Evolutionary conservation across 345 rosid species (phyloP), one percentile per base, ranked within the genome.

Genomic region (Acer saccharum): DNA sequence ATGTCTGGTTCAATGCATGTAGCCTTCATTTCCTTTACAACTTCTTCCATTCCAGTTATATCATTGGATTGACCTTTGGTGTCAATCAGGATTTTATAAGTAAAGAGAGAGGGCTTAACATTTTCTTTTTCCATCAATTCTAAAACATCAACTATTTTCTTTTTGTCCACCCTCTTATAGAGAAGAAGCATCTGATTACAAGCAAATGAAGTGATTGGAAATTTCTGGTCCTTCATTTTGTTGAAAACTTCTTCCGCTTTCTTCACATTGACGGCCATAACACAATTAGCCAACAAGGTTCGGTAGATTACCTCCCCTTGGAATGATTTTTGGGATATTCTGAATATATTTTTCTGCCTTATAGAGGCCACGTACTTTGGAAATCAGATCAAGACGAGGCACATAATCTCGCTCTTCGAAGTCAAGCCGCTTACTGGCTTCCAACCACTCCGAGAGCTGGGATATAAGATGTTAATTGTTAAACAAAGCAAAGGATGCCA

Each of bases 161-260:
- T 93, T 83, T 81, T 93, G 88, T 97, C 97, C 63, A 82, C 57
- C 72, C 92, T 88, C 87, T 89, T 91, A 82, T 96, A 92, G 41
- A 96, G 94, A n/a, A 94, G 89, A 46, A 97, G 93, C 84, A 97
- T 84, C 93, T 94, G 99, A 82, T 97, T 89, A 77, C 98, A 97
- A 72, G 97, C 80, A 81, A 97, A 97, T 69, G 84, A 18, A 20
- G 98, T 79, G 10, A 88, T 50, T 68, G 97, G 89, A 78, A 93
- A 89, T 10, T 83, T 90, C 69, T 85, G 83, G 85, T 89, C 97
- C 86, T 86, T 92, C 94, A 94, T 97, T 86, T 79, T 89, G 87
- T 91, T 90, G 89, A 97, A 97, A 58, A 89, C 81, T 72, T 80
- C 86, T 80, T 94, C 98, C 17, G 98, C 90, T 86, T 87, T 91